Evolutionary conservation across 257 asterid species (phyloP).

Genomic region (Solanum dulcamara): DNA sequence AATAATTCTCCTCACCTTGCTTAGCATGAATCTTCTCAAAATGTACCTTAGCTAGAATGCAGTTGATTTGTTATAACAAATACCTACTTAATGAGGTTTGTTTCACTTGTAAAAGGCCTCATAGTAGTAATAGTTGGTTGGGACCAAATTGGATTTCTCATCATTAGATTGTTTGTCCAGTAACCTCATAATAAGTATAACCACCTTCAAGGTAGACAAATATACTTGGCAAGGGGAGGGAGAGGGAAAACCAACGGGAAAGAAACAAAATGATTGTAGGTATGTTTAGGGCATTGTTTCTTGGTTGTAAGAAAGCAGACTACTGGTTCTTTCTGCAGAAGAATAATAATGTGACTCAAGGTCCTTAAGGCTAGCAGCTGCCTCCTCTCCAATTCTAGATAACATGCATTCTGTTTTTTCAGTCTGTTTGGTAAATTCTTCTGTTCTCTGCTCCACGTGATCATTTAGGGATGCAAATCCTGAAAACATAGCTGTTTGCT

Average conservation of each 20-base stretch:
- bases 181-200: neutral
- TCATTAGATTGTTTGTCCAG: neutral
- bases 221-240: neutral
- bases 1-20: no score
- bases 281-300: neutral
- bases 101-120: neutral
- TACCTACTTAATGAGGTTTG: neutral
- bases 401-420: conserved; percentile 43
- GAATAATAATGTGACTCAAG: conserved; percentile 75
- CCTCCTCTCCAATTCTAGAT: conserved; percentile 70
- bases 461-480: conserved; percentile 83
- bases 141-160: neutral
- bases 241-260: neutral
- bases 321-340: conserved; percentile 33
- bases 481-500: conserved; percentile 79
- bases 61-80: neutral
- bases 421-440: conserved; percentile 48
- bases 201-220: neutral
- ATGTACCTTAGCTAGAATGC: neutral
- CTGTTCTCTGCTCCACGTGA: conserved; percentile 80
- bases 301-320: neutral
- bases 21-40: no score
- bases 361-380: conserved; percentile 71
- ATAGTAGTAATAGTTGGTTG: neutral
- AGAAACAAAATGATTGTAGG: neutral